These are phyloP conservation scores for Phlegmacium glaucopus DNA, from an alignment of 768 basidiomycete genomes.

Conservation along the genomic window DNA sequence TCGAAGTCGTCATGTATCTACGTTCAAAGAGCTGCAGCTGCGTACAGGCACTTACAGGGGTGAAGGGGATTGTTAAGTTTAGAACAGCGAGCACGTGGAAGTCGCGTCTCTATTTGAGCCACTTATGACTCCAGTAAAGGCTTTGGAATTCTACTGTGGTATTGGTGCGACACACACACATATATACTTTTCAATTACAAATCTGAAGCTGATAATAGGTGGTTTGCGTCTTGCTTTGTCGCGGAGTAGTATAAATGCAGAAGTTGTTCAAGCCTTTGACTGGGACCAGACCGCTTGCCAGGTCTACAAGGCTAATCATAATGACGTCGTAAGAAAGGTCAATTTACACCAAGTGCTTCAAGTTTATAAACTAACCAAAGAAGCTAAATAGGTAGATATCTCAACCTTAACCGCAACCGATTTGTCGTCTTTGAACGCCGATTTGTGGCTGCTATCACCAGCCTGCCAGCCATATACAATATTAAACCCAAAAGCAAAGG, in stretches of 20 bases:
- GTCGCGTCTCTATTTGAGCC: slow-evolving; percentile 11
- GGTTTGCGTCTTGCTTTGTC: slow-evolving; percentile 69
- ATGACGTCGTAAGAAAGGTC: slow-evolving; percentile 51
- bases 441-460: slow-evolving; percentile 78
- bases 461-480: slow-evolving; percentile 85
- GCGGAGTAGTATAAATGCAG: slow-evolving; percentile 43
- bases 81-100: slow-evolving; percentile 11
- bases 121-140: slow-evolving; percentile 17
- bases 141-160: slow-evolving; percentile 75
- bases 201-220: slow-evolving; percentile 36
- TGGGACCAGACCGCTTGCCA: slow-evolving; percentile 76
- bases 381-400: slow-evolving; percentile 52
- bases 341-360: slow-evolving; percentile 4
- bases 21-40: not conserved
- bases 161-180: slow-evolving; percentile 55
- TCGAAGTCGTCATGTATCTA: slow-evolving; percentile 5
- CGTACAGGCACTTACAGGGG: not conserved
- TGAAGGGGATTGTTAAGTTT: not conserved
- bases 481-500: slow-evolving; percentile 69
- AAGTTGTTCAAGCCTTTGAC: slow-evolving; percentile 69
- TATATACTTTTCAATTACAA: not conserved
- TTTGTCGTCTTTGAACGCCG: slow-evolving; percentile 45
- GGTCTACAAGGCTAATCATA: slow-evolving; percentile 66
- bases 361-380: not conserved
- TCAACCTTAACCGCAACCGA: slow-evolving; percentile 45